Percentiles rank a stretch among this genome's conserved stretches.
phyloP scores from a whole-genome alignment of 305 asterid species.

The Nicotiana rustica region DNA sequence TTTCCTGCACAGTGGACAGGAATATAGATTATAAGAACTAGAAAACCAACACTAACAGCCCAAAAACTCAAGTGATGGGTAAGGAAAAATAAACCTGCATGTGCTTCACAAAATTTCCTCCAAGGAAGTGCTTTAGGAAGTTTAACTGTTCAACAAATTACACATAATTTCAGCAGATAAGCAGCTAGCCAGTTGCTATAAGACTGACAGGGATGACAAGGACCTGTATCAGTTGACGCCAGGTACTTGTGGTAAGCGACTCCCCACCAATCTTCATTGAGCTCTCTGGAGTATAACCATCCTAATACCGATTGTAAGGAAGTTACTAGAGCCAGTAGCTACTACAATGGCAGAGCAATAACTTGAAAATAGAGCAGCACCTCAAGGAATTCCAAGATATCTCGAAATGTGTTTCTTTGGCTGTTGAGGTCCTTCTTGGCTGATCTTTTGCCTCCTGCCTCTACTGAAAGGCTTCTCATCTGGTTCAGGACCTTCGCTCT shows the following conservation, averaged over 20 bases:
- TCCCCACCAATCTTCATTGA: conserved; percentile 82
- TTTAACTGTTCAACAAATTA: conserved; percentile 59
- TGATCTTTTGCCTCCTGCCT: conserved; percentile 94
- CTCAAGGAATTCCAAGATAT: conserved; percentile 86
- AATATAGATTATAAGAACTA: background rate
- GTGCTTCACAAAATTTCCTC: conserved; percentile 96
- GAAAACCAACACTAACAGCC: background rate
- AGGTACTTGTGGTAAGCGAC: conserved; percentile 63
- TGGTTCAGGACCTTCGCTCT: conserved; percentile 72
- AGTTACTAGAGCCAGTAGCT: background rate
- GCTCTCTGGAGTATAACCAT: conserved; percentile 71
- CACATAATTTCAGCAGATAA: background rate
- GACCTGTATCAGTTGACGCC: conserved; percentile 87
- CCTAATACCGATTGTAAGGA: conserved; percentile 46
- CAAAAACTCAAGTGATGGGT: background rate
- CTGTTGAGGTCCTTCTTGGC: conserved; percentile 87
- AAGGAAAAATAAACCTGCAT: conserved; percentile 68
- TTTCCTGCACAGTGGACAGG: conserved; percentile 57
- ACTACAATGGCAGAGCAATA: background rate
- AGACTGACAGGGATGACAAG: background rate
- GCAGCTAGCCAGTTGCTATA: background rate
- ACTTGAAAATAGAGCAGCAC: conserved; percentile 42
- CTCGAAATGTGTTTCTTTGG: conserved; percentile 85
- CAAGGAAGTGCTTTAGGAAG: conserved; percentile 87
- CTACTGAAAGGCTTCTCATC: conserved; percentile 72